These are phyloP conservation scores for Penicillium janthinellum DNA, from an alignment of 2,329 filamentous ascomycete genomes.

Conservation along the genomic window DNA sequence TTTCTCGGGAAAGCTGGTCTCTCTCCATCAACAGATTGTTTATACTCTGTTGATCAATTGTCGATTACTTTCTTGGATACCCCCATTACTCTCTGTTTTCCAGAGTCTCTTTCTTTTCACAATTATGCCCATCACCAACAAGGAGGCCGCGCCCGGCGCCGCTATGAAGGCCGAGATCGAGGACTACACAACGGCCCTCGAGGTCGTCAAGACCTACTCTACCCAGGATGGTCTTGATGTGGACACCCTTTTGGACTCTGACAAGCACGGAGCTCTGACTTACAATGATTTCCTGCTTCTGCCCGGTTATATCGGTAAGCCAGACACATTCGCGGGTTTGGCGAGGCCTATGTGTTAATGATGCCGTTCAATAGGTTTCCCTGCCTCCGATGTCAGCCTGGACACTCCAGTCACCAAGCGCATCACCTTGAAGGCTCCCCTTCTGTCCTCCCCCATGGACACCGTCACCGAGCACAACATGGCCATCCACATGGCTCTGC, in stretches of 20 bases:
- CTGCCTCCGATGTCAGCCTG: constrained; percentile 82
- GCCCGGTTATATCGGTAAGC: constrained; percentile 86
- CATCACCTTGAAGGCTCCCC: constrained; percentile 93
- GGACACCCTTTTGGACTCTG: constrained; percentile 84
- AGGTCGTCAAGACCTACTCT: constrained; percentile 78
- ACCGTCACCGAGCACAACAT: constrained; percentile 99
- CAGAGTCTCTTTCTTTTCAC: constrained; percentile 37
- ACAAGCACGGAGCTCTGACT: constrained; percentile 88
- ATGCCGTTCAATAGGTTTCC: constrained; percentile 63
- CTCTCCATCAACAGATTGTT: constrained; percentile 61
- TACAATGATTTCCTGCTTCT: constrained; percentile 99
- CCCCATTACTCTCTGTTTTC: constrained; percentile 27
- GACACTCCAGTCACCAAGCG: constrained; percentile 94
- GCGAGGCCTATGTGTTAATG: constrained; percentile 26
- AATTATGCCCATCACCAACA: constrained; percentile 74
- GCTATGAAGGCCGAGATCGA: constrained; percentile 59
- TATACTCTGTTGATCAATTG: constrained; percentile 48
- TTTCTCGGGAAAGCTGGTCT: constrained; percentile 60
- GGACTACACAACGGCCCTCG: constrained; percentile 74
- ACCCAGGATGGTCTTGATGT: constrained; percentile 84
- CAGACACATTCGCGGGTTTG: constrained; percentile 14
- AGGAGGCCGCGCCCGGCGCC: constrained; percentile 54
- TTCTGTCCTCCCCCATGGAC: constrained; percentile 98
- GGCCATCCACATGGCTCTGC: constrained; percentile 81
- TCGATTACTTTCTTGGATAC: constrained; percentile 23